Evolutionary conservation across 2,329 filamentous ascomycete species (phyloP), one percentile per base, ranked within the genome.

Genomic region (Trichophyton benhamiae): DNA sequence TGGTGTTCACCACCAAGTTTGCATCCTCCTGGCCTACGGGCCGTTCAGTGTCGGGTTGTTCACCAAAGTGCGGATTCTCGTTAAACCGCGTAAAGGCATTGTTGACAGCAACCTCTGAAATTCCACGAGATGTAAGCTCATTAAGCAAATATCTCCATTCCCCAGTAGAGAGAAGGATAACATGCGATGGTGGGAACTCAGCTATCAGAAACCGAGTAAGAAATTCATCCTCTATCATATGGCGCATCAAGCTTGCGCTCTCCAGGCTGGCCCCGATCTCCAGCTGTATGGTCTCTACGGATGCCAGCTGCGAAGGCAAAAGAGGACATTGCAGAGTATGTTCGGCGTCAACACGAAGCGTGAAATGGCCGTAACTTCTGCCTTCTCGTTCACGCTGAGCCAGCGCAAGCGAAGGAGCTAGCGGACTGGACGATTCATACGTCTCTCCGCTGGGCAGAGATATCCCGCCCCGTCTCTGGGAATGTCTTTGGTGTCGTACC

Each of bases 181-280:
- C 69, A 66, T 76, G 74, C 0, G 67, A 66, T 1, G 74, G 67
- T 3, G 71, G 73, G 36, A 75, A 75, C 57, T 77, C 74, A 41
- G 76, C 64, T 0, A 74, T 72, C 36, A 77, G 67, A 55, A 77
- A 77, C 2, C 74, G 74, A 61, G 76, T 74, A 42, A 77, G 62
- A 62, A 77, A 76, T 0, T 72, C 72, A 58, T 76, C 72, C 62
- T 77, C 75, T 72, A 76, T 75, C 70, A 75, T 74, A 61, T 73
- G 71, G 60, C 73, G 73, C 71, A 76, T 75, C 60, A 72, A 68
- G 61, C 72, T 71, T 20, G 75, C 75, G 64, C 75, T 72, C 33
- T 70, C 72, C 49, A 67, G 64, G 1, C 70, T 69, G 15, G 76
- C 70, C 9, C 72, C 73, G 13, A 76, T 70, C 62, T 73, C 69